A percentile compares a stretch with the other conserved stretches of the same genome.
Evolutionary conservation across 257 asterid species (phyloP).

Genomic region (Capsicum chinense): DNA sequence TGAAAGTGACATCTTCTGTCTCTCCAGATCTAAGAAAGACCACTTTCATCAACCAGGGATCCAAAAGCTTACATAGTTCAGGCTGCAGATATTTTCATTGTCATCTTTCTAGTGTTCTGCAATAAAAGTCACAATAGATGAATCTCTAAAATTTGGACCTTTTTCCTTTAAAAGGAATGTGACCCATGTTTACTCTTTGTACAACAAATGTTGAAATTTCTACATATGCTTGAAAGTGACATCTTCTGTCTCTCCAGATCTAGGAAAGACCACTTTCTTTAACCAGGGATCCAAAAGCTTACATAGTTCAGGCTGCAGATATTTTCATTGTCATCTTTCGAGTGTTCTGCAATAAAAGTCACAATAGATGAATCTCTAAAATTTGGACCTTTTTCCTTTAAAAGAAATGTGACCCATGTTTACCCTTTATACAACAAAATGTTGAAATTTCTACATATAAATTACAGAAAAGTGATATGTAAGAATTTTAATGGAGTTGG

Average conservation of each 20-base stretch:
- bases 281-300: constrained; percentile 93
- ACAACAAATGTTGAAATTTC: no score
- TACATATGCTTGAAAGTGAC: constrained; percentile 53
- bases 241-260: constrained; percentile 85
- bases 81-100: constrained; percentile 79
- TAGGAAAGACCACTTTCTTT: constrained; percentile 95
- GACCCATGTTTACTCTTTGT: no score
- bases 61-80: constrained; percentile 90
- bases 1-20: constrained; percentile 66
- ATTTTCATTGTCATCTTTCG: constrained; percentile 70
- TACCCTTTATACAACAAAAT: no score
- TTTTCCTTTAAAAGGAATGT: no score
- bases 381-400: no score
- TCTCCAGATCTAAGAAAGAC: constrained; percentile 96
- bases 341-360: constrained; percentile 78
- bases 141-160: constrained; percentile 50
- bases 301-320: constrained; percentile 90
- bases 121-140: constrained; percentile 78
- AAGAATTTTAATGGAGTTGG: no score
- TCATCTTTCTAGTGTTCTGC: constrained; percentile 77
- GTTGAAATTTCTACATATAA: no score
- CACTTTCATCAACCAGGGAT: constrained; percentile 95
- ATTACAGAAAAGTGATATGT: no score
- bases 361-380: constrained; percentile 80
- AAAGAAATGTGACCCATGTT: no score